phyloP scores from a whole-genome alignment of 2,329 filamentous ascomycete species.

The Trichoderma atroviride region DNA sequence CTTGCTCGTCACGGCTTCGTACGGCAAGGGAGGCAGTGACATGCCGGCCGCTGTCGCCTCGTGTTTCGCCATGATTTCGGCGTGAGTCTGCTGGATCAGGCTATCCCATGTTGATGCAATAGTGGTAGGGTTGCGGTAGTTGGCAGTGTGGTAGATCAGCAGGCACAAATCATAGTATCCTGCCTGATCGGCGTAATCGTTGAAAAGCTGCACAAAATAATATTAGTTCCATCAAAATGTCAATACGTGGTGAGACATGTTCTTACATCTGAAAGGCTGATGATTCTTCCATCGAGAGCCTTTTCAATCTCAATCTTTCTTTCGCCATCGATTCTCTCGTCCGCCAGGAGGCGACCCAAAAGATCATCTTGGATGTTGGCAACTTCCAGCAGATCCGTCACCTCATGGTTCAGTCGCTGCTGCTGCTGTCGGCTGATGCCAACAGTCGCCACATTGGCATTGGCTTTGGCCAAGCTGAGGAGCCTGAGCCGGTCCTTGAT shows the following conservation, averaged over 20 bases:
- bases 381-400: slow-evolving; percentile 84
- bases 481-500: slow-evolving; percentile 87
- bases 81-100: slow-evolving; percentile 73
- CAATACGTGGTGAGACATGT: neutral
- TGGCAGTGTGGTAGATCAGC: slow-evolving; percentile 86
- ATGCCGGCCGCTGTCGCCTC: slow-evolving; percentile 47
- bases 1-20: slow-evolving; percentile 68
- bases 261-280: slow-evolving; percentile 75
- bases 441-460: slow-evolving; percentile 80
- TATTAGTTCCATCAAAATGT: slow-evolving; percentile 29
- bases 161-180: slow-evolving; percentile 93
- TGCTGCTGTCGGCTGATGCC: slow-evolving; percentile 78
- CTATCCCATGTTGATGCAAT: slow-evolving; percentile 84
- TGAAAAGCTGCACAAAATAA: slow-evolving; percentile 69
- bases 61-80: slow-evolving; percentile 51
- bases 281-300: slow-evolving; percentile 76
- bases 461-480: slow-evolving; percentile 86
- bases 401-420: slow-evolving; percentile 81
- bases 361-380: slow-evolving; percentile 95
- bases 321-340: slow-evolving; percentile 67
- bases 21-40: slow-evolving; percentile 57
- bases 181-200: slow-evolving; percentile 85
- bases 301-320: slow-evolving; percentile 65
- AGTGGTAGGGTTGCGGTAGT: slow-evolving; percentile 84
- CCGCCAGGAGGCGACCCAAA: slow-evolving; percentile 73